A percentile compares a stretch with the other conserved stretches of the same genome.
Evolutionary conservation across 768 basidiomycete genomes (phyloP).

Genomic region (Amanita fuliginea): DNA sequence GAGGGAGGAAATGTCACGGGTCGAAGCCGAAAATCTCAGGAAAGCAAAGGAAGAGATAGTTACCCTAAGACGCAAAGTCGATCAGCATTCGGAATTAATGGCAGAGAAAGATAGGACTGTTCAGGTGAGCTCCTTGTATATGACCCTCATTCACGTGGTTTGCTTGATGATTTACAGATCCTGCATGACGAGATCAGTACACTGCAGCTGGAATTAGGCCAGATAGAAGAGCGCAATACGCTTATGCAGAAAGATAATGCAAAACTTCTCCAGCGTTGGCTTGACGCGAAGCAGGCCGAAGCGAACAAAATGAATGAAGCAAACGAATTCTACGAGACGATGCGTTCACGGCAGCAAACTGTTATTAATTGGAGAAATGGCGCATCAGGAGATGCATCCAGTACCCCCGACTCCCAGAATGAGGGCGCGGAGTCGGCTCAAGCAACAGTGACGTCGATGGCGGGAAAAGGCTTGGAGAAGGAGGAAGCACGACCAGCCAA

Average conservation of each 20-base stretch:
- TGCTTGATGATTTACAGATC: constrained; percentile 36
- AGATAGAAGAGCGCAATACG: constrained; percentile 80
- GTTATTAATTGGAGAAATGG: constrained; percentile 47
- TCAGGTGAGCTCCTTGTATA: constrained; percentile 46
- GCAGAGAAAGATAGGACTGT: constrained; percentile 80
- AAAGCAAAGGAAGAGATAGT: constrained; percentile 69
- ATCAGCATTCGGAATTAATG: constrained; percentile 80
- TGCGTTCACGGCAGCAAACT: constrained; percentile 64
- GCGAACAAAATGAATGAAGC: constrained; percentile 95
- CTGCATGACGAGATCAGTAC: constrained; percentile 94
- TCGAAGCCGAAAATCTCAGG: constrained; percentile 72
- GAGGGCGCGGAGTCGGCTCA: constrained; percentile 18
- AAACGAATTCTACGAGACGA: constrained; percentile 80
- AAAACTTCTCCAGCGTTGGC: constrained; percentile 90
- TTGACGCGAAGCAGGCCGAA: constrained; percentile 88
- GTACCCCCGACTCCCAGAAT: constrained; percentile 12
- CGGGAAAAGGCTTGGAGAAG: constrained; percentile 64
- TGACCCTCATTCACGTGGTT: constrained; percentile 2
- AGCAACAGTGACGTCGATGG: constrained; percentile 26
- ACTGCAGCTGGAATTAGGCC: constrained; percentile 80
- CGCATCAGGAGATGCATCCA: constrained; percentile 17
- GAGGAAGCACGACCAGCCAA: constrained; percentile 31
- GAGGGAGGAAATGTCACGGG: constrained; percentile 78
- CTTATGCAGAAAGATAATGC: constrained; percentile 90
- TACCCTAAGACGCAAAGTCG: constrained; percentile 61